These are phyloP conservation scores for Vaucheria bursata DNA, from an alignment of 352 stramenopile genomes.

Conservation along the genomic window DNA sequence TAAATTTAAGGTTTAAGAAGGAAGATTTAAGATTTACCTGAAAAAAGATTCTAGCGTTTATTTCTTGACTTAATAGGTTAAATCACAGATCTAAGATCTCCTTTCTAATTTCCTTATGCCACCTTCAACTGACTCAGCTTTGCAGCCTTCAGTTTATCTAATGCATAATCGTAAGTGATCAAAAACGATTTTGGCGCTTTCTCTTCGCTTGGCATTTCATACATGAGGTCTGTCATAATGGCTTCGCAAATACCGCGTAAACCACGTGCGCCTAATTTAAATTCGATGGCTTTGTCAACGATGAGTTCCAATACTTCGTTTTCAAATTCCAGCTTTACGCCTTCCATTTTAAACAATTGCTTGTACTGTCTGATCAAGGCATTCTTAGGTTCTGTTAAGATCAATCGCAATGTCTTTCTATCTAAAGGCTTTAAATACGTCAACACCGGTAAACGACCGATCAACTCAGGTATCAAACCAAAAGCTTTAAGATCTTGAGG, in stretches of 20 bases:
- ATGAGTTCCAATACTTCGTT: conserved; percentile 80
- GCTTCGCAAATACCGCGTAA: conserved; percentile 69
- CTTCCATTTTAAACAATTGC: conserved; percentile 86
- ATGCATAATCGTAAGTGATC: no score
- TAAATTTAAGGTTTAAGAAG: no score
- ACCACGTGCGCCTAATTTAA: conserved; percentile 85
- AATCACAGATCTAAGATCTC: no score
- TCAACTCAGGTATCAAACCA: conserved; percentile 94
- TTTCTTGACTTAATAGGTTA: no score
- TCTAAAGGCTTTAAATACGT: conserved; percentile 81
- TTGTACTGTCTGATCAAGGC: conserved; percentile 91
- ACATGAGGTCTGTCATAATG: conserved; percentile 2
- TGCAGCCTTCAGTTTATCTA: no score
- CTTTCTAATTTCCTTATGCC: no score
- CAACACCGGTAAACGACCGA: conserved; percentile 90
- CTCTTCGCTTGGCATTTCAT: neutral
- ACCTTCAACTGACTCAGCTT: no score
- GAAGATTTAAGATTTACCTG: no score
- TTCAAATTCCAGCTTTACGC: conserved; percentile 86
- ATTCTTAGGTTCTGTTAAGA: conserved; percentile 91
- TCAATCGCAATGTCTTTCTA: conserved; percentile 79
- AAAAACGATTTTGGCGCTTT: neutral
- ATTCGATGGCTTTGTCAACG: conserved; percentile 73
- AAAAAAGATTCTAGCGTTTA: no score
- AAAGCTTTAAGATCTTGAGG: conserved; percentile 88